Base-by-base conservation (phyloP, 371 early-diverging fungal genomes). In the Funneliformis caledonium region DNA sequence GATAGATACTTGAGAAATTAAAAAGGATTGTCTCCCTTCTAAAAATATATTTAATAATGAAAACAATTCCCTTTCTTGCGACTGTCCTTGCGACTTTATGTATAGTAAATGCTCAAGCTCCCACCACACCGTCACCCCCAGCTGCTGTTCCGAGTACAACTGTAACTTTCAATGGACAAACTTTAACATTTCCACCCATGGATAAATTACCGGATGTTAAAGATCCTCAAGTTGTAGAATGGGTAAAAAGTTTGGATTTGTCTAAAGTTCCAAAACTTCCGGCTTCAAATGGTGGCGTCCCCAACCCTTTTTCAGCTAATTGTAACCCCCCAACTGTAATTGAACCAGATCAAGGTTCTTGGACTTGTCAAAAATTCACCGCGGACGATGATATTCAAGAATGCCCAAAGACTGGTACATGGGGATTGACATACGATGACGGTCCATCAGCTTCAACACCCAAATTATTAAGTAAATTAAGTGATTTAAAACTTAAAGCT, bases 401-500 rank as follows among this genome's bases (percentile, higher is more conserved):
- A 56, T 75, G 76, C 6, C 62, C 77, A 10, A 65, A 56, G 4
- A 26, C 14, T 26, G 50, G 80, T 26, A 79, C 68, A 12, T 84
- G 85, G 84, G 84, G 84, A 0, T 14, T 86, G 42, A 84, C 86
- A 8, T 85, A 84, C 69, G 87, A 87, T 42, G 82, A 81, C 31
- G 82, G 82, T 4, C 82, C 82, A 45, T 76, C 77, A 31, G 47
- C 31, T 14, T 52, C 68, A 26, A 88, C 89, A 82, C 76, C 84
- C 48, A 43, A 83, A 81, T 61, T 93, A 85, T 81, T 88, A 80
- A 88, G 89, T 75, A 84, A 82, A 74, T 84, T 93, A 67, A 86
- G 89, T 72, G 72, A 83, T 47, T 81, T 85, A 37, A 89, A 90
- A 73, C 81, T 88, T 72, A 88, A 90, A 72, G 92, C 90, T 0